Conservation (phyloP, 345 rosid genomes). For the Arabidopsis thaliana region DNA sequence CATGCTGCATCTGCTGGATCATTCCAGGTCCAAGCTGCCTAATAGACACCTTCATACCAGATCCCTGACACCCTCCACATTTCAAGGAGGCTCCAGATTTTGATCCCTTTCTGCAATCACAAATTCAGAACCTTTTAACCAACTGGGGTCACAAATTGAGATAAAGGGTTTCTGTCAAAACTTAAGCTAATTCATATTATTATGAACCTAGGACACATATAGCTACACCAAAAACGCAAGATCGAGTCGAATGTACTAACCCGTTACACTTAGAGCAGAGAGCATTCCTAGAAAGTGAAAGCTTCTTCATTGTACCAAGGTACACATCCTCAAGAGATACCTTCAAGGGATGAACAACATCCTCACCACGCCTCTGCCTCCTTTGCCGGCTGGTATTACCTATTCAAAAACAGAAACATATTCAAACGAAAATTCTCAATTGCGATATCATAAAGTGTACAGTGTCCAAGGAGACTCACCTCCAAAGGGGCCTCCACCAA, state of each 20-base stretch:
- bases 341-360: slow-evolving; percentile 85
- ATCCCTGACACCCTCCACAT: slow-evolving; percentile 74
- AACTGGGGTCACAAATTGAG: not conserved
- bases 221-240: not conserved
- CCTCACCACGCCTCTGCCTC: slow-evolving; percentile 93
- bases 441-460: not conserved
- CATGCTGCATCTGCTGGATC: slow-evolving; percentile 87
- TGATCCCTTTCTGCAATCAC: slow-evolving; percentile 65
- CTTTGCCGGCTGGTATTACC: slow-evolving; percentile 88
- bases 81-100: slow-evolving; percentile 75
- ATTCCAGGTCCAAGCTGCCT: slow-evolving; percentile 75
- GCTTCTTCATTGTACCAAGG: slow-evolving; percentile 81
- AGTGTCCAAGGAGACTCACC: slow-evolving; percentile 40
- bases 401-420: slow-evolving; percentile 18
- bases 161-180: not conserved
- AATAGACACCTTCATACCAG: slow-evolving; percentile 76
- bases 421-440: not conserved
- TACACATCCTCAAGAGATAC: slow-evolving; percentile 86
- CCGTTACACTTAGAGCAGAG: slow-evolving; percentile 92
- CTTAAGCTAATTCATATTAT: not conserved
- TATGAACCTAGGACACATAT: not conserved
- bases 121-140: not conserved
- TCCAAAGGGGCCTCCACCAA: slow-evolving; percentile 74
- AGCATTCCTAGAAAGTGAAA: slow-evolving; percentile 74
- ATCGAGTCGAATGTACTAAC: slow-evolving; percentile 47